Percentiles rank a stretch among this genome's conserved stretches.
Evolutionary conservation across 768 basidiomycete species (phyloP).

Genomic region (Dacryopinax spathularia): DNA sequence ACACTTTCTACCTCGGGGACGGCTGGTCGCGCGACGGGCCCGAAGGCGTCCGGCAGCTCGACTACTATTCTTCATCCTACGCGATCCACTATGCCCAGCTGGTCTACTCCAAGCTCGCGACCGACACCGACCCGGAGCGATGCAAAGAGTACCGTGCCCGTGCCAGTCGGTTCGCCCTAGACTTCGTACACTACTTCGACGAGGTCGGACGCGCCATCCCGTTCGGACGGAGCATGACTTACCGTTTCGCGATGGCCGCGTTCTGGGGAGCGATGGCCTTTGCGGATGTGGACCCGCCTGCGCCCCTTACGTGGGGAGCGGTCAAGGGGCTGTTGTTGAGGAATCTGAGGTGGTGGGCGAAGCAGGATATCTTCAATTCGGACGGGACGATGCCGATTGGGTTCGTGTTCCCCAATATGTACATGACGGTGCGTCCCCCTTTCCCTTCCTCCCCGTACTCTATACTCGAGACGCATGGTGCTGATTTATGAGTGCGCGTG

Average conservation of each 20-base stretch:
- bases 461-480: background rate
- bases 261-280: constrained; percentile 65
- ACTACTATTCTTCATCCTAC: constrained; percentile 67
- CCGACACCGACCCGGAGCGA: constrained; percentile 45
- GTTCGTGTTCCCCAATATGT: constrained; percentile 54
- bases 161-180: constrained; percentile 46
- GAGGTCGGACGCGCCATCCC: constrained; percentile 58
- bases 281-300: constrained; percentile 52
- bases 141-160: constrained; percentile 51
- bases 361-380: constrained; percentile 36
- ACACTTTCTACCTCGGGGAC: constrained; percentile 62
- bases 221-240: constrained; percentile 62
- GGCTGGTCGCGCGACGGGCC: constrained; percentile 71
- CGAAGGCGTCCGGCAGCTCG: constrained; percentile 60
- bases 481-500: background rate
- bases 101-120: constrained; percentile 51
- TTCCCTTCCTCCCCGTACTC: background rate
- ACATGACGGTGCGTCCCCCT: constrained; percentile 36
- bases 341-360: constrained; percentile 58
- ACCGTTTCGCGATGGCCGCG: constrained; percentile 66
- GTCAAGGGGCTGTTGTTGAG: constrained; percentile 60
- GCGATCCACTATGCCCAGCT: constrained; percentile 66
- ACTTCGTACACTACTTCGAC: constrained; percentile 66
- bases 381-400: constrained; percentile 63
- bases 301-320: constrained; percentile 59